Conservation (phyloP, 179 eudicot genomes). For the Beta corolliflora region DNA sequence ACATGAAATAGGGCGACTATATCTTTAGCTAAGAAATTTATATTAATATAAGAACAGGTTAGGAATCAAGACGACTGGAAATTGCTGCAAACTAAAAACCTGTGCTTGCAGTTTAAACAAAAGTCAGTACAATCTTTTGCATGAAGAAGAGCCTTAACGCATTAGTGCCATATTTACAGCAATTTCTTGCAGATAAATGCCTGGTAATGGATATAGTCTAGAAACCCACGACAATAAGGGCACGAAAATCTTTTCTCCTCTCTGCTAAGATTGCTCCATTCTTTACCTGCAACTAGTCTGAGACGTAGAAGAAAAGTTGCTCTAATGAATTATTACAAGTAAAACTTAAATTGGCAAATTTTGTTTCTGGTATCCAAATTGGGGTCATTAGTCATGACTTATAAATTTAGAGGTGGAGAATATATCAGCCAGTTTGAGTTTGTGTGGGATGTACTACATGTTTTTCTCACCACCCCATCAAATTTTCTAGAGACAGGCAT, state of each 20-base stretch:
- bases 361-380: background rate
- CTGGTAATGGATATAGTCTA: background rate
- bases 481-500: background rate
- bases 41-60: background rate
- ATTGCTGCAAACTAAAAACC: background rate
- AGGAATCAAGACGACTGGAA: background rate
- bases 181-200: background rate
- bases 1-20: background rate
- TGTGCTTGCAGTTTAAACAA: background rate
- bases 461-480: background rate
- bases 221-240: background rate
- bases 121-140: background rate
- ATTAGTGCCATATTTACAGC: background rate
- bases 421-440: background rate
- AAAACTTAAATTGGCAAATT: background rate
- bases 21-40: no score
- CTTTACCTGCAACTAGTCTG: no score
- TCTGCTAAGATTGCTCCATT: no score
- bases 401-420: no score
- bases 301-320: background rate
- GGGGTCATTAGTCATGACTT: background rate
- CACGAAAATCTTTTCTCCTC: no score
- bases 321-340: background rate
- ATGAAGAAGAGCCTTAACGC: background rate
- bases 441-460: background rate